A percentile compares a stretch with the other conserved stretches of the same genome.
phyloP scores from a whole-genome alignment of 2,329 filamentous ascomycete genomes.

The Colletotrichum lini region DNA sequence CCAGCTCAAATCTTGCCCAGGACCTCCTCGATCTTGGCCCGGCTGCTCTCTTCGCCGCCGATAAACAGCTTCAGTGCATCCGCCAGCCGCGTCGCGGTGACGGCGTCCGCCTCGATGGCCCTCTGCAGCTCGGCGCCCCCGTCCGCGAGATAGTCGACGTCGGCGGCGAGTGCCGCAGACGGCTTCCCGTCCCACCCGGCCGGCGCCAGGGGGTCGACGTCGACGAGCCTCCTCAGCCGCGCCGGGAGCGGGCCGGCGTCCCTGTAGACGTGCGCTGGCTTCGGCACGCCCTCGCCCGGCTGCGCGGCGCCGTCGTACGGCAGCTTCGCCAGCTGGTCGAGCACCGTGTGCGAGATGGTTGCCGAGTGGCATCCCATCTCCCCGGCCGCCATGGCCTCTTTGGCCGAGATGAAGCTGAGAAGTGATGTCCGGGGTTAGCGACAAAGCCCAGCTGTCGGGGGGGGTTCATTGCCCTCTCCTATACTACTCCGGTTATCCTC shows the following conservation, averaged over 20 bases:
- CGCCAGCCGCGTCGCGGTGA: conserved; percentile 54
- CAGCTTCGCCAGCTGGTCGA: conserved; percentile 56
- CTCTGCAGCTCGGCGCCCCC: conserved; percentile 59
- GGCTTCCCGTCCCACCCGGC: conserved; percentile 56
- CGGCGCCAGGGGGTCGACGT: conserved; percentile 56
- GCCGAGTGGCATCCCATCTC: conserved; percentile 63
- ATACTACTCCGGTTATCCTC: too few relatives aligned
- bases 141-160: conserved; percentile 63
- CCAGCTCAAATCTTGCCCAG: conserved; percentile 44
- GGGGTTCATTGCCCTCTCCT: too few relatives aligned
- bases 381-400: conserved; percentile 62
- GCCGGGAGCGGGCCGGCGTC: conserved; percentile 51
- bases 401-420: conserved; percentile 57
- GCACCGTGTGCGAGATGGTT: conserved; percentile 58
- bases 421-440: not conserved
- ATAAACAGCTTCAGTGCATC: conserved; percentile 59
- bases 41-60: conserved; percentile 55
- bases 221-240: conserved; percentile 53
- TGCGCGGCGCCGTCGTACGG: conserved; percentile 54
- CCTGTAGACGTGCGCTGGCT: conserved; percentile 57
- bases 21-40: conserved; percentile 54
- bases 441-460: too few relatives aligned
- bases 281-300: conserved; percentile 55
- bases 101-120: conserved; percentile 57
- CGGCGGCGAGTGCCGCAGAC: conserved; percentile 48